Percentiles rank a stretch among this genome's conserved stretches.
phyloP scores from a whole-genome alignment of 306 rosid species.

The Cyamopsis tetragonoloba region DNA sequence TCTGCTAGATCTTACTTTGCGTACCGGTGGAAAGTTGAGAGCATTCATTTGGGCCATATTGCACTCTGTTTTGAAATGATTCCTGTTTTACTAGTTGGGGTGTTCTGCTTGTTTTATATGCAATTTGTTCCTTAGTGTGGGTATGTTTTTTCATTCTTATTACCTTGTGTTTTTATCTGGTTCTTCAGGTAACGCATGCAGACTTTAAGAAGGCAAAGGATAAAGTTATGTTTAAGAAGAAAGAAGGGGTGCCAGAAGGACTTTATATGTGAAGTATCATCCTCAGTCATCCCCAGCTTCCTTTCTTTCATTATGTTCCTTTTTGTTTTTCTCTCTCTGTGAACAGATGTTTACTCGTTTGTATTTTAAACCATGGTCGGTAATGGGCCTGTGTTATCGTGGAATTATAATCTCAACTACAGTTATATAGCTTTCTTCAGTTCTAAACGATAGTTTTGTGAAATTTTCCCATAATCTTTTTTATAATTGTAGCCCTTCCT shows the following conservation, averaged over 20 bases:
- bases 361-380: conserved; percentile 8
- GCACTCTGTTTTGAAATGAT: background rate
- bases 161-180: conserved; percentile 2
- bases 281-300: background rate
- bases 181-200: conserved; percentile 71
- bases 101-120: background rate
- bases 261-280: conserved; percentile 71
- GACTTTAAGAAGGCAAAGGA: conserved; percentile 99
- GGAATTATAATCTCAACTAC: conserved; percentile 12
- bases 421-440: background rate
- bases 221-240: conserved; percentile 98
- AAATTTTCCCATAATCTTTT: background rate
- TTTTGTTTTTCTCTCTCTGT: background rate
- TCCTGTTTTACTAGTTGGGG: background rate
- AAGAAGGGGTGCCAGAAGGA: conserved; percentile 99
- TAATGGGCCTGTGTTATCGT: background rate
- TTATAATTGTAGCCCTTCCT: background rate
- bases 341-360: conserved; percentile 6
- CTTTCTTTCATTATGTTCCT: background rate
- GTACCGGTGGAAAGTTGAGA: background rate
- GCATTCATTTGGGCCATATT: background rate
- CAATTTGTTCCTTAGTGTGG: background rate
- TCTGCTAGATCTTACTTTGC: background rate
- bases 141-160: background rate
- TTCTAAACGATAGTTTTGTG: background rate